Base-by-base conservation (phyloP, 1,284 basidiomycete species). In the Moesziomyces sp. region DNA sequence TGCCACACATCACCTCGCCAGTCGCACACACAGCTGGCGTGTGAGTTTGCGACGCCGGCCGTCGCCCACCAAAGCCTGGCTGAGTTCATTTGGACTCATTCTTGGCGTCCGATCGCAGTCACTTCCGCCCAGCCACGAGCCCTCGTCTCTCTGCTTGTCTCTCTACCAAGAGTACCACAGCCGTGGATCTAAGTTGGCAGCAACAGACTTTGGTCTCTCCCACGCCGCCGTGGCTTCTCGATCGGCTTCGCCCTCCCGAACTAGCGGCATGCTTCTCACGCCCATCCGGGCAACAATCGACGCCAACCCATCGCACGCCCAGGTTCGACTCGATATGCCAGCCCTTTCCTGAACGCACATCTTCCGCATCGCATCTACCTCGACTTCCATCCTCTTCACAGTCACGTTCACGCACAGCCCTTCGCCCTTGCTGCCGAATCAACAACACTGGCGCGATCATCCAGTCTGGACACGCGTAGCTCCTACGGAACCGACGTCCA, bases 31-130 rank as follows among this genome's bases (percentile, higher is more conserved):
- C 30, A 13, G 30, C 30, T 33, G 30, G 30, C 30, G 30, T 13
- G 30, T 11, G 30, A 33, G 30, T 33, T 33, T 33, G 30, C 30
- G 30, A 33, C 30, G 30, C 30, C 30, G 30, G 30, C 10, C 30
- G 30, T 33, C 30, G 30, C 30, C 30, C 30, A 45, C 44, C 44
- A 45, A 45, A 19, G 44, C 44, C 44, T 45, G n/a, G 23, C 16
- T 23, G 11, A 13, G 11, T 45, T 23, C 44, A 45, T 45, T 21
- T 45, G 19, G 8, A 43, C 30, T 33, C 30, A 33, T 33, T 33
- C 30, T 18, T 43, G 13, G 44, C 44, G 13, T 21, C 13, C 44
- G 13, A 5, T 45, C 13, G 21, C 44, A 24, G 24, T 23, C 30
- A 2, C 10, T 13, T 13, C 30, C 10, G 44, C 44, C 13, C 26